phyloP scores from a whole-genome alignment of 345 rosid genomes.

The Chamaenerion angustifolium region DNA sequence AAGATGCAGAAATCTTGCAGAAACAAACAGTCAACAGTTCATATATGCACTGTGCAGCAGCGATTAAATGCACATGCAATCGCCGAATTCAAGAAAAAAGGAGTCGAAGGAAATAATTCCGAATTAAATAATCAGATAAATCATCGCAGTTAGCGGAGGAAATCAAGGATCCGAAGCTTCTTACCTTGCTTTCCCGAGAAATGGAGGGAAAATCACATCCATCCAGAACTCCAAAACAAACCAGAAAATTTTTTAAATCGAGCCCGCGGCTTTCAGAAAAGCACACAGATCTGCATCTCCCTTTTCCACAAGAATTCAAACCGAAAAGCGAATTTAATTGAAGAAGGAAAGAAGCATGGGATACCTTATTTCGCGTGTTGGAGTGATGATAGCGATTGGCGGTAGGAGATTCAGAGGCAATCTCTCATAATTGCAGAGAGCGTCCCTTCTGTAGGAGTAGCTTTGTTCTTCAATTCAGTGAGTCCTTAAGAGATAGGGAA shows the following conservation, averaged over 20 bases:
- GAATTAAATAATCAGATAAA: neutral
- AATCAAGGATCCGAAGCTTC: slow-evolving; percentile 8
- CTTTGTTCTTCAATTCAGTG: too few species aligned
- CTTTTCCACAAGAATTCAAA: too few species aligned
- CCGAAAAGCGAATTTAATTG: neutral
- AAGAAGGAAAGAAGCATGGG: slow-evolving; percentile 8
- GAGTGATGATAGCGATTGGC: neutral
- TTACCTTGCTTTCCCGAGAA: slow-evolving; percentile 4
- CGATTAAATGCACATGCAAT: slow-evolving; percentile 15
- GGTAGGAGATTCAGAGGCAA: neutral
- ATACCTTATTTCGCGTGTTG: slow-evolving; percentile 9
- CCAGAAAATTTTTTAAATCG: neutral
- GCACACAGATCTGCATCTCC: slow-evolving; percentile 3
- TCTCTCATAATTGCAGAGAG: too few species aligned
- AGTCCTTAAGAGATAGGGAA: too few species aligned
- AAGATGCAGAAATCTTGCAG: neutral
- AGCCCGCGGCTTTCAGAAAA: neutral
- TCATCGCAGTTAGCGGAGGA: neutral
- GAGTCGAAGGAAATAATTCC: neutral
- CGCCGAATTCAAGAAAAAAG: neutral
- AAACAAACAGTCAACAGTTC: neutral
- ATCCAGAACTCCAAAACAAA: neutral
- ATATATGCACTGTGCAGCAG: neutral
- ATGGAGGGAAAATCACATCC: neutral
- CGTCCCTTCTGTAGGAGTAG: too few species aligned